Evolutionary conservation across 139 green algal species (phyloP).

Genomic region (Zygnema circumcarinatum): DNA sequence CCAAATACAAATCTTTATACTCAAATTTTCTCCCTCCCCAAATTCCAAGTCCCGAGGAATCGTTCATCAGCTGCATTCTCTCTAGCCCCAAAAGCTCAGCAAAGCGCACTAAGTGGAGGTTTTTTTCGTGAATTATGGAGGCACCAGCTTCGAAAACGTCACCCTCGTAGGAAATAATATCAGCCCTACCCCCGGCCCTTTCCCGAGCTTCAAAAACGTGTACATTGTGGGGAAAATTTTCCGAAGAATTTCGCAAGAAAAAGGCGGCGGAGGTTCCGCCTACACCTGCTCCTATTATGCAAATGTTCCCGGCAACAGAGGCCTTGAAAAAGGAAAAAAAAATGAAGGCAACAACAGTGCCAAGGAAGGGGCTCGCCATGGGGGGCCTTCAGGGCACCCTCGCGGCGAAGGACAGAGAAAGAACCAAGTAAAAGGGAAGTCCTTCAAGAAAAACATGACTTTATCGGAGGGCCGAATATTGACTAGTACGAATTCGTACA

Average conservation of each 20-base stretch:
- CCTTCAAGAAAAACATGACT: no score
- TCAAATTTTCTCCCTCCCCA: constrained; percentile 40
- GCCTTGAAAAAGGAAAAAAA: not conserved
- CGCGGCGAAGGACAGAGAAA: no score
- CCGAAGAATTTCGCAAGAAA: constrained; percentile 8
- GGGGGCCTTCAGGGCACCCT: no score
- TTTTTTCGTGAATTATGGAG: constrained; percentile 40
- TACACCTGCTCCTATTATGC: not conserved
- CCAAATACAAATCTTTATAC: constrained; percentile 12
- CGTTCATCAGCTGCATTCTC: not conserved
- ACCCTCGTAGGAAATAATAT: not conserved
- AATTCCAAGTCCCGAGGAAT: constrained; percentile 10
- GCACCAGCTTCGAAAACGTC: constrained; percentile 14
- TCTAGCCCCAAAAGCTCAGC: constrained; percentile 21
- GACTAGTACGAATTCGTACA: no score
- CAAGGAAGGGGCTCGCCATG: no score
- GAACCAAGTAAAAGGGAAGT: no score
- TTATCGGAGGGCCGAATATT: no score
- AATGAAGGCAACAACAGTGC: no score
- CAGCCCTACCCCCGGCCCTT: not conserved
- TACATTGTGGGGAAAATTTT: not conserved
- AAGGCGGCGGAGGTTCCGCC: not conserved
- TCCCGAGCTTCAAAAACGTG: constrained; percentile 8
- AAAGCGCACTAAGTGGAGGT: constrained; percentile 41
- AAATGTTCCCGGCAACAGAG: not conserved